Conservation (phyloP, 805 yeast species). For the Wickerhamiella parazyma region DNA sequence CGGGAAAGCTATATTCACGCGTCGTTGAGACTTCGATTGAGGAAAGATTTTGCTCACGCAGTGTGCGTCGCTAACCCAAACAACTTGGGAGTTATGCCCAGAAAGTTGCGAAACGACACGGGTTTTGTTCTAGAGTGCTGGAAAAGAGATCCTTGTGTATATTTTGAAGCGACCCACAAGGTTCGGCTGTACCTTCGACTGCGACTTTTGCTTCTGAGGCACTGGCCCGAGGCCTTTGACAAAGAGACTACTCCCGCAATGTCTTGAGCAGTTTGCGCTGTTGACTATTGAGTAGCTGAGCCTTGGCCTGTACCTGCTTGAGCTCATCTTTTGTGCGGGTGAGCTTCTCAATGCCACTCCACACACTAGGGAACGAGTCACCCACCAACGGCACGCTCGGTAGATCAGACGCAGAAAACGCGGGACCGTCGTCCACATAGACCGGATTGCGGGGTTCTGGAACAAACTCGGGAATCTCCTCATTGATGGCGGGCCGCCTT, state of each 20-base stretch:
- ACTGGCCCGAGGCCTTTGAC: no score
- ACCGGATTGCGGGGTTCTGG: background rate
- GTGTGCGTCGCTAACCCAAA: no score
- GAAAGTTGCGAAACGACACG: no score
- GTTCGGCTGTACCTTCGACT: no score
- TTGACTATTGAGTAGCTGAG: background rate
- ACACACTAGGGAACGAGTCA: constrained; percentile 17
- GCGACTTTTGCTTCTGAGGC: no score
- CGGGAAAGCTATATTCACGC: no score
- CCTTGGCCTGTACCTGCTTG: background rate
- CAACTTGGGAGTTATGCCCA: no score
- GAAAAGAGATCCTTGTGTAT: no score
- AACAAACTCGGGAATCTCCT: background rate
- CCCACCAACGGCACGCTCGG: constrained; percentile 17
- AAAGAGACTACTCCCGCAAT: background rate
- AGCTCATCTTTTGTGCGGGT: constrained; percentile 10
- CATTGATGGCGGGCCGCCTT: background rate
- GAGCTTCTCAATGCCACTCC: constrained; percentile 16
- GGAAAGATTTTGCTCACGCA: no score
- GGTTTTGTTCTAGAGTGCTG: no score
- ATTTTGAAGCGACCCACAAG: no score
- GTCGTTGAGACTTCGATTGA: no score
- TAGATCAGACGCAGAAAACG: constrained; percentile 13
- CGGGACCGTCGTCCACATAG: constrained; percentile 15
- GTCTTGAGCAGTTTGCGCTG: background rate